These are phyloP conservation scores for Cystoisospora suis DNA, from an alignment of 169 alveolate genomes.

Conservation along the genomic window DNA sequence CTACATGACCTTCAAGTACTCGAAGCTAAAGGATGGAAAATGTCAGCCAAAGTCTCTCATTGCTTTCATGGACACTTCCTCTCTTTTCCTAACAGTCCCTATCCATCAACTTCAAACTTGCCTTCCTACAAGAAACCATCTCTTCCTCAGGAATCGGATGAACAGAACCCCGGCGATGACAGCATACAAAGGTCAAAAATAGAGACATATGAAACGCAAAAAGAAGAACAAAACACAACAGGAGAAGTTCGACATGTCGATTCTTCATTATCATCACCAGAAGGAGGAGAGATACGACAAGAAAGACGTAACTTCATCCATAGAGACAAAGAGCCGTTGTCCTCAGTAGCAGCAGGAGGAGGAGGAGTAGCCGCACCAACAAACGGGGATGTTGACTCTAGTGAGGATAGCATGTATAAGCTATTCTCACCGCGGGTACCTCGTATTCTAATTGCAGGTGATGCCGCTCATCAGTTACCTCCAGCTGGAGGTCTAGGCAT, in stretches of 20 bases:
- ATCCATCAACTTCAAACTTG: background rate
- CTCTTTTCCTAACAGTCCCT: background rate
- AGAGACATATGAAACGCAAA: background rate
- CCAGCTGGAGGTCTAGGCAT: constrained; percentile 95
- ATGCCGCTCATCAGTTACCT: constrained; percentile 92
- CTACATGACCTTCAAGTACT: constrained; percentile 40
- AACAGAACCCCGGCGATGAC: background rate
- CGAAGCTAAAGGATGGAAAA: constrained; percentile 53
- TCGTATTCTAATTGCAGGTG: constrained; percentile 86
- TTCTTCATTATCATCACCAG: background rate
- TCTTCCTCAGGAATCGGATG: background rate
- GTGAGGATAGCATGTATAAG: background rate
- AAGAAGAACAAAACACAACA: background rate
- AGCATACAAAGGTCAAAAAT: background rate
- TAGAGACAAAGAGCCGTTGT: too few species aligned
- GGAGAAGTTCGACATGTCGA: too few species aligned
- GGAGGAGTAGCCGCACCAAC: background rate
- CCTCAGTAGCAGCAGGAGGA: background rate
- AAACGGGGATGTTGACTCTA: background rate
- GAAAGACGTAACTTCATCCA: too few species aligned
- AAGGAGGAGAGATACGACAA: background rate
- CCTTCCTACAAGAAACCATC: too few species aligned
- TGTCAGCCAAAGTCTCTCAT: constrained; percentile 54
- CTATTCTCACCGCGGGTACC: constrained; percentile 39
- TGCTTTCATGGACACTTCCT: background rate